phyloP scores from a whole-genome alignment of 495 filamentous ascomycete species.

The Neurospora sp. region DNA sequence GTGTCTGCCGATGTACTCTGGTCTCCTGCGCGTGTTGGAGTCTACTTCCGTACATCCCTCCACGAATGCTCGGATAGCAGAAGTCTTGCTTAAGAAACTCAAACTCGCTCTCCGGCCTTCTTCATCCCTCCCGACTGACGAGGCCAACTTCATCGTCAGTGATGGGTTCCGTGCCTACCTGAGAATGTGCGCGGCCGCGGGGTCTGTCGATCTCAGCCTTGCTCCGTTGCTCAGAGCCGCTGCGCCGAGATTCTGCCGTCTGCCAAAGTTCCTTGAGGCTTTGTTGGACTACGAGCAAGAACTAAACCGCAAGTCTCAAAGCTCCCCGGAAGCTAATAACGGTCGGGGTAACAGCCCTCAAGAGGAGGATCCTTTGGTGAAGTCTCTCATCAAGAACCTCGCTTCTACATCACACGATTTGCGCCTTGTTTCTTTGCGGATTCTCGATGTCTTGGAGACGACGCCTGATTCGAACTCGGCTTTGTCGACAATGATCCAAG shows the following conservation, averaged over 20 bases:
- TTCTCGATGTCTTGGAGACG: constrained; percentile 45
- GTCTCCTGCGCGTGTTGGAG: constrained; percentile 40
- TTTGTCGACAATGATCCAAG: constrained; percentile 49
- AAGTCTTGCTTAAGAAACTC: constrained; percentile 44
- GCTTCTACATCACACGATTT: constrained; percentile 60
- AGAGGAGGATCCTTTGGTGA: constrained; percentile 44
- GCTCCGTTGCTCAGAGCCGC: constrained; percentile 50
- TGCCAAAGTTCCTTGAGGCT: constrained; percentile 58
- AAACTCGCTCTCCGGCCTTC: constrained; percentile 48
- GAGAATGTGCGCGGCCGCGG: constrained; percentile 37
- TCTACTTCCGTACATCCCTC: constrained; percentile 41
- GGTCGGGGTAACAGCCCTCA: constrained; percentile 27
- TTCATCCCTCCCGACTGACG: constrained; percentile 42
- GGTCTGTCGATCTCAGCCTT: constrained; percentile 42
- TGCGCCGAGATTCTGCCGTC: constrained; percentile 50
- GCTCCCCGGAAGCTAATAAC: constrained; percentile 16
- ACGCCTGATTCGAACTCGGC: constrained; percentile 29
- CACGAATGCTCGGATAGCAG: constrained; percentile 43
- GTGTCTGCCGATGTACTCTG: constrained; percentile 46
- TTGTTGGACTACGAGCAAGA: constrained; percentile 48
- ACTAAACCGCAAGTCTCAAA: constrained; percentile 28
- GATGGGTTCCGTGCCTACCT: constrained; percentile 46
- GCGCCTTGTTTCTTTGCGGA: constrained; percentile 57
- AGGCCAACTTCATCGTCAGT: constrained; percentile 47
- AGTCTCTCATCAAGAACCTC: constrained; percentile 59